Base-by-base conservation (phyloP, 2,329 filamentous ascomycete genomes). In the Leptographium galeiforme region DNA sequence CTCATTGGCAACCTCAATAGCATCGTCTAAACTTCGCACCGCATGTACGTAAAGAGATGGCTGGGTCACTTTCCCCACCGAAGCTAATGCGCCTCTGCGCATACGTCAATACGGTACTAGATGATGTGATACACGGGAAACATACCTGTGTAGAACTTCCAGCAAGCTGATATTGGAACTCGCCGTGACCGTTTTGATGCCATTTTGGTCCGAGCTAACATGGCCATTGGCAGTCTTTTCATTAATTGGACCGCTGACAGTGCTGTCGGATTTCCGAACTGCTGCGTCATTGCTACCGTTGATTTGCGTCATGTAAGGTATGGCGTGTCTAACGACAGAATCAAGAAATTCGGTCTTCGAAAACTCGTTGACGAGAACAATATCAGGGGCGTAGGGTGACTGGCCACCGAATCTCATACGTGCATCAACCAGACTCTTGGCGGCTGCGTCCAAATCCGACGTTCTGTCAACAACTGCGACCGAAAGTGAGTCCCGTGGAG, bases 311-410 rank as follows among this genome's bases (percentile, higher is more conserved):
- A 54, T 50, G 52, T 57, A 55, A 1, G 6, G 56, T 30, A 62
- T 62, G 8, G 64, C 62, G 30, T 72, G 68, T 40, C 67, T 65
- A 14, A 73, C 62, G 6, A 73, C 69, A 0, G 74, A 72, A 48
- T 74, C 69, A 0, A 79, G 62, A 57, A 84, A 82, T 0, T 71
- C 68, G 53, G 74, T 70, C 65, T 77, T 76, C 4, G 72, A 68
- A 55, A 75, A 84, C 57, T 84, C 81, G 56, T 84, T 82, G n/a
- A 85, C 79, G 0, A 84, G 64, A 0, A 84, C 75, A 0, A 82
- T 34, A 59, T 84, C 80, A 0, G 81, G 81, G 0, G 78, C 75
- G 60, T 83, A 84, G 0, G 78, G 72, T 1, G 79, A 82, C 2
- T 64, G 68, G 2, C 79, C 79, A 1, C 74, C 68, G 34, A 81